phyloP scores from a whole-genome alignment of 2,329 filamentous ascomycete genomes.

The Elsinoe batatas region DNA sequence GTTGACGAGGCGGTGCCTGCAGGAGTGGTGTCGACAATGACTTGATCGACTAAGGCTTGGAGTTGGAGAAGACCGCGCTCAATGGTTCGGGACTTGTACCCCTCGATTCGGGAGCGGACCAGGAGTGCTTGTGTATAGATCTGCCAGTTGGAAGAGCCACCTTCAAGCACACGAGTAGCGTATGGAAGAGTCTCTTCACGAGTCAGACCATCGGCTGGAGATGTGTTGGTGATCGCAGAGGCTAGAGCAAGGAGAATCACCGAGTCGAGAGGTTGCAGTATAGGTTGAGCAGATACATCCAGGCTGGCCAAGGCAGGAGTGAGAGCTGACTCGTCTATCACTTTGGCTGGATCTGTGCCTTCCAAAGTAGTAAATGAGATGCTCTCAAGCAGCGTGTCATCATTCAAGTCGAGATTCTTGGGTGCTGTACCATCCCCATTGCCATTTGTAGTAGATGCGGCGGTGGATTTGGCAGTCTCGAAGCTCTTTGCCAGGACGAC shows the following conservation, averaged over 20 bases:
- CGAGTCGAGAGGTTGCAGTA: slow-evolving; percentile 73
- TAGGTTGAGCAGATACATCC: slow-evolving; percentile 70
- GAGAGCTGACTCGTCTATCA: slow-evolving; percentile 42
- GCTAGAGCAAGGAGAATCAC: slow-evolving; percentile 71
- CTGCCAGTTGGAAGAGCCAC: slow-evolving; percentile 93
- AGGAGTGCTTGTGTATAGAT: slow-evolving; percentile 90
- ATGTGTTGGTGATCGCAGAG: slow-evolving; percentile 82
- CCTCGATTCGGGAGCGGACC: slow-evolving; percentile 80
- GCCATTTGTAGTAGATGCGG: slow-evolving; percentile 4
- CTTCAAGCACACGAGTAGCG: slow-evolving; percentile 74
- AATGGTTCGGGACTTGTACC: slow-evolving; percentile 74
- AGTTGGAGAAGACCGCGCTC: slow-evolving; percentile 86
- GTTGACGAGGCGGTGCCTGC: slow-evolving; percentile 19
- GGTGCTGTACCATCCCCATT: slow-evolving; percentile 16
- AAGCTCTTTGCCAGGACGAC: slow-evolving; percentile 77
- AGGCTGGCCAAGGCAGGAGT: slow-evolving; percentile 54
- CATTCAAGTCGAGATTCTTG: slow-evolving; percentile 66
- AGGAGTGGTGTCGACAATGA: slow-evolving; percentile 70
- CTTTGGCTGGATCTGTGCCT: slow-evolving; percentile 23
- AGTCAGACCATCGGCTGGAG: slow-evolving; percentile 73
- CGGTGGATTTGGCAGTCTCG: background rate
- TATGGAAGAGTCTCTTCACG: slow-evolving; percentile 91
- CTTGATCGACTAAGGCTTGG: slow-evolving; percentile 89
- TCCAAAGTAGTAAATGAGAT: slow-evolving; percentile 63
- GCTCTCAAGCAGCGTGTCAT: slow-evolving; percentile 83